Evolutionary conservation across 2,329 filamentous ascomycete species (phyloP), one percentile per base, ranked within the genome.

Genomic region (Alternaria ethzedia): DNA sequence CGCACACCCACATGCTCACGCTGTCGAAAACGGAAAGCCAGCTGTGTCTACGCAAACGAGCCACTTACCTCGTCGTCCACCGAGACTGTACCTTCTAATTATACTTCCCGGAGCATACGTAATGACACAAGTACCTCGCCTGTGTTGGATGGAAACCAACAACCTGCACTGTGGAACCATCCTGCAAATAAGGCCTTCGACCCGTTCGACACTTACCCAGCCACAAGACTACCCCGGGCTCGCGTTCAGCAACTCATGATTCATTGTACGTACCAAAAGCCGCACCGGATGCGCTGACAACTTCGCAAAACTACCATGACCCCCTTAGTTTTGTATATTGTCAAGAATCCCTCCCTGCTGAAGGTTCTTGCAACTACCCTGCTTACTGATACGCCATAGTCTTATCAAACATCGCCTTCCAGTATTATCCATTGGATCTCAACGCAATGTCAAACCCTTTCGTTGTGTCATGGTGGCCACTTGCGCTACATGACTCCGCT

Each of bases 381-480:
- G 20, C 6, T 28, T 17, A 6, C 62, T 36, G 4, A 55, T n/a
- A n/a, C 12, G 23, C 47, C 10, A 12, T 57, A 87, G 86, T 89
- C 64, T 76, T 88, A 4, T 81, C 83, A 45, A 87, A 84, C 47
- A 88, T 89, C 50, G 85, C 86, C 0, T 88, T 88, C 54, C 84
- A 88, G 65, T 88, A 88, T 68, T 88, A 88, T 67, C 87, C 86
- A 1, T 78, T 88, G 20, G 87, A 88, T 55, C 76, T 87, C 8
- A 83, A 80, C 63, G 70, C 81, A n/a, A 74, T 74, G 0, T 86
- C 86, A 8, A 88, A 88, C 66, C 86, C 86, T 0, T 88, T 88
- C 63, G 76, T 88, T 17, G 77, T 87, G 7, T 87, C 86, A 0
- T 88, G 87, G 87, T 88, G 87, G 86, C 87, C 87, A 0, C 78